Evolutionary conservation across 2,329 filamentous ascomycete species (phyloP), one percentile per base, ranked within the genome.

Genomic region (Colletotrichum navitas): DNA sequence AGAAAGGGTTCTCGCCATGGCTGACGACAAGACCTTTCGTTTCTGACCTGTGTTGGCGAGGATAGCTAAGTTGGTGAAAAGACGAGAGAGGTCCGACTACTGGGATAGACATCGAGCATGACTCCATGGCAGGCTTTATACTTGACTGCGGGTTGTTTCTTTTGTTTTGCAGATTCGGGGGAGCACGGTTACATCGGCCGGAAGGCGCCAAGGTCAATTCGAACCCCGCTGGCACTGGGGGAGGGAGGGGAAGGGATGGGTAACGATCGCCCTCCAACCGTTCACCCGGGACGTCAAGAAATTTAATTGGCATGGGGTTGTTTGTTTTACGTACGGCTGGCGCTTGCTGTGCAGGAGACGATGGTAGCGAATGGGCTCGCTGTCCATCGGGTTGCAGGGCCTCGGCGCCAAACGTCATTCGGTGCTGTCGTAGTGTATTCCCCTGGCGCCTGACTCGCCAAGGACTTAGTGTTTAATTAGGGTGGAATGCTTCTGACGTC

Each of bases 321-420:
- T 43, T 61, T 45, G 18, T 24, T 62, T 32, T 26, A 34, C 54
- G 54, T 41, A 58, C 24, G 34, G n/a, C 14, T 58, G 34, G 34
- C 34, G n/a, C 34, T 58, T 26, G 34, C 3, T 26, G 34, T 26
- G 34, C 54, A 41, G n/a, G 26, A 39, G 49, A 24, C n/a, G 32
- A 59, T 16, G 21, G 26, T 29, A 51, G 66, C 54, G 32, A 43
- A 59, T n/a, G 43, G 24, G 16, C 54, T 14, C 14, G 45, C 34
- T 29, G 43, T 59, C 34, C 12, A 10, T 24, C 16, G n/a, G n/a
- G 65, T 47, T 51, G 60, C 65, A 68, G 59, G 47, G 39, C 14
- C 49, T 47, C 29, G 43, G 52, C 66, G 66, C 61, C 43, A 72
- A 72, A 62, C 49, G 61, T 62, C 70, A 71, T 71, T 61, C 56